These are phyloP conservation scores for Zizania latifolia DNA, from an alignment of 176 grass and related monocot genomes.

Conservation along the genomic window DNA sequence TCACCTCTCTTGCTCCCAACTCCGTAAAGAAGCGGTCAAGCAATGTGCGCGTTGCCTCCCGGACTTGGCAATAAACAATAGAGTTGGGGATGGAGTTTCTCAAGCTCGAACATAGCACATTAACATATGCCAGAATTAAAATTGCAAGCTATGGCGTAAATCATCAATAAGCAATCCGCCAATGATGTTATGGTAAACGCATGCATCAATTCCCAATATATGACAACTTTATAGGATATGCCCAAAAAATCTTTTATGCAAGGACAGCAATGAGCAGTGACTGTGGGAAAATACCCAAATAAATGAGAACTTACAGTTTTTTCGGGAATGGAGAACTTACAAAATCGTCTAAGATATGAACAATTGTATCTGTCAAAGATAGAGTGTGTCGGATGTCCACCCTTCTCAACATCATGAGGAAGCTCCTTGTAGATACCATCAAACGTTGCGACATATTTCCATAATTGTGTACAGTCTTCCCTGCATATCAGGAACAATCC, in stretches of 20 bases:
- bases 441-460: constrained; percentile 96
- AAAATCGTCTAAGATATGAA: constrained; percentile 87
- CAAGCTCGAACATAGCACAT: constrained; percentile 76
- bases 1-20: constrained; percentile 90
- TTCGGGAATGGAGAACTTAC: constrained; percentile 42
- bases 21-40: constrained; percentile 96
- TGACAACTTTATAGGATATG: neutral
- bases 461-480: constrained; percentile 90
- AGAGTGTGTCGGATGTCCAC: constrained; percentile 92
- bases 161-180: neutral
- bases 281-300: neutral
- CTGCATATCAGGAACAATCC: constrained; percentile 37
- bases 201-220: neutral
- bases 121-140: constrained; percentile 62
- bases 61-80: constrained; percentile 88
- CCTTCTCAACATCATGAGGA: constrained; percentile 95
- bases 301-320: constrained; percentile 39
- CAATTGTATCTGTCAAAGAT: constrained; percentile 98
- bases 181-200: neutral
- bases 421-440: constrained; percentile 93
- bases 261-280: neutral
- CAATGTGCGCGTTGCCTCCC: constrained; percentile 84
- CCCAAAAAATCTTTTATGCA: neutral
- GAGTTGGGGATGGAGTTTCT: constrained; percentile 97
- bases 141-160: constrained; percentile 5